Evolutionary conservation across 129 eudicot species (phyloP), one percentile per base, ranked within the genome.

Genomic region (Solidago caesia): DNA sequence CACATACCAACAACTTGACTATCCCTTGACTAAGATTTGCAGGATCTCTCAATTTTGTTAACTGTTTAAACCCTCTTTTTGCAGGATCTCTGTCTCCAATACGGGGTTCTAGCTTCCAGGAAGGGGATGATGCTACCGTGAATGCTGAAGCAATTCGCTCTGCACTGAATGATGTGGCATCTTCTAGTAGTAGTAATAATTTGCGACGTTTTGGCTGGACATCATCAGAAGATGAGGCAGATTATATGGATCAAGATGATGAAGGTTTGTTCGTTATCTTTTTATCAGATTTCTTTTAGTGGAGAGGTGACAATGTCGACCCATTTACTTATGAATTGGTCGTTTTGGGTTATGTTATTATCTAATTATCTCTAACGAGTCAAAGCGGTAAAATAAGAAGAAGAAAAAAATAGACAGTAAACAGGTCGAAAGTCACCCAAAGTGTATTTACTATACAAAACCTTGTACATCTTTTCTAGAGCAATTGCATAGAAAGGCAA

Each of bases 161-260:
- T 8, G 94, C 96, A 15, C 71, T 92, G 80, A 80, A 87, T 68
- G 91, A 84, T 75, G 90, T 88, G 73, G 96, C 85, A 77, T 81
- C 91, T 81, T 89, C 97, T 16, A 83, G 88, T 78, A 83, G 80
- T 65, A 81, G 73, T 57, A 75, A 66, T 60, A 57, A 82, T 29
- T 76, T 68, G 27, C 62, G 44, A 26, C 62, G 47, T 63, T 81
- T 89, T 64, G 96, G 96, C 61, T 92, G 97, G 97, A 89, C 97
- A 43, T 81, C 97, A 7, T 92, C 97, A 25, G 97, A 92, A 56
- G 97, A 92, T 63, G 97, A 92, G 67, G 86, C 79, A 27, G 97
- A 92, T 48, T 80, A 83, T 47, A 92, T 92, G 96, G 93, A 87
- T 63, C 85, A 89, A 70, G 97, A 87, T 76, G 71, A 81, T 82